Conservation (phyloP, 192 early-diverging fungal species). For the Gryganskiella cystojenkinii region DNA sequence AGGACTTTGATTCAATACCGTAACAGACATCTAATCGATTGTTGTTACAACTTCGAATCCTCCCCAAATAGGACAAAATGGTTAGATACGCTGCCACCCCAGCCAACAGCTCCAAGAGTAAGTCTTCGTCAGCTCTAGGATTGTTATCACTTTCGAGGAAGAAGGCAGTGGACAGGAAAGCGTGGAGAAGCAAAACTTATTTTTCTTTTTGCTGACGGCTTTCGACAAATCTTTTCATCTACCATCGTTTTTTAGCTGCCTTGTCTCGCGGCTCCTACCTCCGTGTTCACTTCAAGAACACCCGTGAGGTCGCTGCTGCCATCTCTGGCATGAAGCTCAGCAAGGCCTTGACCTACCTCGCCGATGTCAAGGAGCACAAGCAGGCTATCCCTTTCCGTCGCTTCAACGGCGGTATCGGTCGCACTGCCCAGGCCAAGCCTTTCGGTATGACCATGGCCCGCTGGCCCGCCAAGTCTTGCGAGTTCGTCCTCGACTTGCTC, state of each 20-base stretch:
- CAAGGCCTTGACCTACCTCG: constrained; percentile 93
- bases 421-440: constrained; percentile 96
- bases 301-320: constrained; percentile 94
- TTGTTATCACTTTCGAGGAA: background rate
- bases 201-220: background rate
- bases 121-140: constrained; percentile 13
- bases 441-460: constrained; percentile 85
- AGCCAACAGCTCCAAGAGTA: constrained; percentile 76
- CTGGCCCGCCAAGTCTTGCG: constrained; percentile 98
- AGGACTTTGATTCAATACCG: too few relatives aligned
- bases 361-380: constrained; percentile 97
- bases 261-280: constrained; percentile 94
- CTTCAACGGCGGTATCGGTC: constrained; percentile 97
- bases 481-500: constrained; percentile 93
- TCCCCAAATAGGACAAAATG: constrained; percentile 62
- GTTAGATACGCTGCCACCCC: constrained; percentile 78
- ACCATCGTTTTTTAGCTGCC: constrained; percentile 65
- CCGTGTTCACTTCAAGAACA: constrained; percentile 98
- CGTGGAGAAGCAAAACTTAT: background rate
- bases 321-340: constrained; percentile 92
- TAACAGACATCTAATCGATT: constrained; percentile 4
- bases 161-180: background rate
- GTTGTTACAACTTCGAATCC: background rate
- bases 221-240: background rate
- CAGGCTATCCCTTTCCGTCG: constrained; percentile 97